Percentiles rank a stretch among this genome's conserved stretches.
Evolutionary conservation across 306 rosid species (phyloP).

Genomic region (Canavalia gladiata): DNA sequence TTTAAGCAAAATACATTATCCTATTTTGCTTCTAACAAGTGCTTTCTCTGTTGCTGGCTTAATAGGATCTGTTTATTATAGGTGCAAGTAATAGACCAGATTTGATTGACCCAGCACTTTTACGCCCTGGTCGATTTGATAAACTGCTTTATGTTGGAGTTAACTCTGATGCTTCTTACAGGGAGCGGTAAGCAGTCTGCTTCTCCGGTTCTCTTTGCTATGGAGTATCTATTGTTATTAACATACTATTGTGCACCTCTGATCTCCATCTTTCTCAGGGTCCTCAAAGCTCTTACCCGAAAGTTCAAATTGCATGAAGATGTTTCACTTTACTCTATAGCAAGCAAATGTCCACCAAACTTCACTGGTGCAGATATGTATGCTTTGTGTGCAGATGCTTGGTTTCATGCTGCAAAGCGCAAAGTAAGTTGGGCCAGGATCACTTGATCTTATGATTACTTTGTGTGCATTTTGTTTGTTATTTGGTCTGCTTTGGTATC

Average conservation of each 20-base stretch:
- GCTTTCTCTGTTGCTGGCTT: conserved; percentile 43
- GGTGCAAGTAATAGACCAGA: conserved; percentile 99
- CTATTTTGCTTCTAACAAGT: conserved; percentile 45
- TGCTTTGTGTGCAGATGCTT: conserved; percentile 97
- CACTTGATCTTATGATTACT: neutral
- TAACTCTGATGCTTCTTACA: conserved; percentile 83
- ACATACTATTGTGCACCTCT: conserved; percentile 5
- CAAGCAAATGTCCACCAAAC: conserved; percentile 84
- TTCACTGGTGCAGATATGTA: conserved; percentile 98
- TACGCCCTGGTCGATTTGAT: conserved; percentile 96
- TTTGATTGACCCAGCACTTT: conserved; percentile 94
- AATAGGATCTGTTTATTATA: conserved; percentile 89
- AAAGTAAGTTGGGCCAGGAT: conserved; percentile 59
- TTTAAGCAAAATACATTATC: conserved; percentile 20
- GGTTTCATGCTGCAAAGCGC: conserved; percentile 96
- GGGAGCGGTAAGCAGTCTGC: conserved; percentile 70
- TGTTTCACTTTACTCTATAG: conserved; percentile 78
- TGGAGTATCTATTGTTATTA: conserved; percentile 17
- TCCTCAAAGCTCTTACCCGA: conserved; percentile 88
- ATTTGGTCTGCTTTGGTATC: neutral
- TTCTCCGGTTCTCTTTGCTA: neutral
- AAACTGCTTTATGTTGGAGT: conserved; percentile 94
- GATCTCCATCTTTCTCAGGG: conserved; percentile 56
- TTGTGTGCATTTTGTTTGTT: conserved; percentile 34
- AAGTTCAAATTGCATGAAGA: conserved; percentile 84